phyloP scores from a whole-genome alignment of 148 eudicot genomes.

The Amaranthus palmeri region DNA sequence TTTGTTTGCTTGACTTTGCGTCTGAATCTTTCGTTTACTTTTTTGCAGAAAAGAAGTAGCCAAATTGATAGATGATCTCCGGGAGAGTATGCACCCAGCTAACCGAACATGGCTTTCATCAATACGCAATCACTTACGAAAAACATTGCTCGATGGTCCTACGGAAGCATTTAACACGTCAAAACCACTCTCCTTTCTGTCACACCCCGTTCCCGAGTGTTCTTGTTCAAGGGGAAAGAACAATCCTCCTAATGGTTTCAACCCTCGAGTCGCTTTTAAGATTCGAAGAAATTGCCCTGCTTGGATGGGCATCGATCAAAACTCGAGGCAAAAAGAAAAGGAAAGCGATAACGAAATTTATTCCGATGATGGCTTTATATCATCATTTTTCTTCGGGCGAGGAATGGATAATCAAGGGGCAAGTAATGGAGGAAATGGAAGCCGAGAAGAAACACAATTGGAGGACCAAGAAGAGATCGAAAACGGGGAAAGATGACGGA shows the following conservation, averaged over 20 bases:
- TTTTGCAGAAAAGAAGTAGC: constrained; percentile 52
- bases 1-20: neutral
- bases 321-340: constrained; percentile 30
- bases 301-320: constrained; percentile 42
- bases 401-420: constrained; percentile 33
- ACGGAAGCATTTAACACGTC: constrained; percentile 35
- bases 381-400: constrained; percentile 44
- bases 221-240: constrained; percentile 41
- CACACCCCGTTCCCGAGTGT: constrained; percentile 80
- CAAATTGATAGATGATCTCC: constrained; percentile 55
- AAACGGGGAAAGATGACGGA: constrained; percentile 52
- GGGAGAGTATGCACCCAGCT: constrained; percentile 57
- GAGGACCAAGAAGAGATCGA: constrained; percentile 90
- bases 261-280: constrained; percentile 35
- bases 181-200: constrained; percentile 60
- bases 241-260: constrained; percentile 22
- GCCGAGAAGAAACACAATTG: constrained; percentile 57
- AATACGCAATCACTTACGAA: constrained; percentile 59
- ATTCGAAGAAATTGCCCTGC: constrained; percentile 51
- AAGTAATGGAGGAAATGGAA: constrained; percentile 33
- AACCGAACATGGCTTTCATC: constrained; percentile 83
- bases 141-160: constrained; percentile 43
- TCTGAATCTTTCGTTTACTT: neutral
- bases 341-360: constrained; percentile 60
- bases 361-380: constrained; percentile 40